Conservation (phyloP, 2,329 filamentous ascomycete species). For the Fusarium xyrophilum region DNA sequence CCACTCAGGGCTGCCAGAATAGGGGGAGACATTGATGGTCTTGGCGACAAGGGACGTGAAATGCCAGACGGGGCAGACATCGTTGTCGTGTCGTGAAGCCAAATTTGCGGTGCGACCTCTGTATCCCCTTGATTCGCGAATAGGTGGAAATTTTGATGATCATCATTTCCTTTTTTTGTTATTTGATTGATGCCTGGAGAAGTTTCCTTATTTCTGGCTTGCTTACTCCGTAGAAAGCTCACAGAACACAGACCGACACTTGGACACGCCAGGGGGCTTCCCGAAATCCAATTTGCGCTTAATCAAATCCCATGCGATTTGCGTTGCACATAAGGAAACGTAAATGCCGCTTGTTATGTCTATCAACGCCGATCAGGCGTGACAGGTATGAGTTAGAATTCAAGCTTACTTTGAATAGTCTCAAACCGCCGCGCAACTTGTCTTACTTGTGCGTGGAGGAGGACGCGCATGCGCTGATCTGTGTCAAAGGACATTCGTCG, state of each 20-base stretch:
- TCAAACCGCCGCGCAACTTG: conserved; percentile 40
- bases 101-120: conserved; percentile 22
- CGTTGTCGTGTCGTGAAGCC: background rate
- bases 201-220: conserved; percentile 1
- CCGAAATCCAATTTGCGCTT: conserved; percentile 18
- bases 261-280: conserved; percentile 14
- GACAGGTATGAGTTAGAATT: conserved; percentile 36
- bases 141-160: conserved; percentile 18
- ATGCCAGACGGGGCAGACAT: conserved; percentile 22
- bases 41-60: conserved; percentile 34
- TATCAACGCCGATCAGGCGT: conserved; percentile 30
- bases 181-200: background rate
- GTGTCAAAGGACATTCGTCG: conserved; percentile 5
- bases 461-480: conserved; percentile 16
- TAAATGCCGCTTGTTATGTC: conserved; percentile 25
- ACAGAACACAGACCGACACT: conserved; percentile 24
- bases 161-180: conserved; percentile 8
- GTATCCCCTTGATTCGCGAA: conserved; percentile 2
- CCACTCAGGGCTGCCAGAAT: conserved; percentile 21
- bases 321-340: conserved; percentile 15
- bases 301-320: conserved; percentile 25
- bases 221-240: background rate
- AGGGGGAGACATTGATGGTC: conserved; percentile 30
- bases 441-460: conserved; percentile 26
- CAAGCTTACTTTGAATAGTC: conserved; percentile 42